Conservation (phyloP, 2,329 filamentous ascomycete species). For the Talaromyces sp. region DNA sequence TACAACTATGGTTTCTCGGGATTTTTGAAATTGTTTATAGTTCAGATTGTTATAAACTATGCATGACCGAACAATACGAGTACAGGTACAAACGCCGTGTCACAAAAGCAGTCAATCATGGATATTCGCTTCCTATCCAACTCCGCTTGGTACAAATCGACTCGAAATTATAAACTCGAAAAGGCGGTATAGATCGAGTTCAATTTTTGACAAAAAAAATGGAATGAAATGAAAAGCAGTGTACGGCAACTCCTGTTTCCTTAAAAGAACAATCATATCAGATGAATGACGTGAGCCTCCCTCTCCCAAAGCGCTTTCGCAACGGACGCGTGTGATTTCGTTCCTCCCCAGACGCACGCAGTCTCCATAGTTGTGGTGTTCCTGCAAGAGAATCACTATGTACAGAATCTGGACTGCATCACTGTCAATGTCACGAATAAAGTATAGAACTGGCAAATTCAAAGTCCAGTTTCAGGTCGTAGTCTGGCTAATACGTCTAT, state of each 20-base stretch:
- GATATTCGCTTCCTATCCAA: neutral
- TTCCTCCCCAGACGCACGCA: neutral
- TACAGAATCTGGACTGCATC: neutral
- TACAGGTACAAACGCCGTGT: neutral
- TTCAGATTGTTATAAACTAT: neutral
- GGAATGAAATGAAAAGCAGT: neutral
- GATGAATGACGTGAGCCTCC: neutral
- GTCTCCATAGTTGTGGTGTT: neutral
- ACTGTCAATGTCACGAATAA: neutral
- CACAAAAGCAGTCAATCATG: neutral
- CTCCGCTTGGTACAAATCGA: neutral
- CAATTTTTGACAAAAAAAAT: neutral
- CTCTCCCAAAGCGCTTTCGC: neutral
- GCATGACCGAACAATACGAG: neutral
- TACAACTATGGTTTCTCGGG: too few species aligned
- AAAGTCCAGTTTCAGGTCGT: neutral
- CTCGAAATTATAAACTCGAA: neutral
- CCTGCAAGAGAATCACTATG: neutral
- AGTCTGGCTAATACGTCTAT: neutral
- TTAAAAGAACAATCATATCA: neutral
- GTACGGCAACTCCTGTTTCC: neutral
- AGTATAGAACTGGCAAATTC: neutral
- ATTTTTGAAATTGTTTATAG: neutral
- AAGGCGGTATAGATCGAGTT: neutral
- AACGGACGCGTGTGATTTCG: neutral